These are phyloP conservation scores for Xylariaceae sp. DNA, from an alignment of 2,329 filamentous ascomycete species.

Conservation along the genomic window DNA sequence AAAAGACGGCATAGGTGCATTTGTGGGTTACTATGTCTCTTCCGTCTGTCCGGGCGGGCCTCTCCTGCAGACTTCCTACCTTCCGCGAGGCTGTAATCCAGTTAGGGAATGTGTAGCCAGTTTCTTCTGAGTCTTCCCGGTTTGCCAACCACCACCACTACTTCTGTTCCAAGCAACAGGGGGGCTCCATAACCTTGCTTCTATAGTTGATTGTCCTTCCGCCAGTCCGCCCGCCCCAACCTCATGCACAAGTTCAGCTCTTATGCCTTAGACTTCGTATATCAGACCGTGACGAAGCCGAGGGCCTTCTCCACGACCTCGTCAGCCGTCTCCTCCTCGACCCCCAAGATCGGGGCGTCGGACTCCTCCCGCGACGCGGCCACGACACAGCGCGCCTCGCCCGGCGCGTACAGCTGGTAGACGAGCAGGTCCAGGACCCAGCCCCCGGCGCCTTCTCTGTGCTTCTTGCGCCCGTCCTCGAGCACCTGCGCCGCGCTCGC, in stretches of 20 bases:
- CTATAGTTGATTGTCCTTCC: too few species aligned
- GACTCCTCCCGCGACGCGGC: slow-evolving; percentile 33
- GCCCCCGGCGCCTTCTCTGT: slow-evolving; percentile 24
- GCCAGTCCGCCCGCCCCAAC: too few species aligned
- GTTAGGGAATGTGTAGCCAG: too few species aligned
- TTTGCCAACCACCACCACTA: too few species aligned
- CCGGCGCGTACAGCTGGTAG: slow-evolving; percentile 40
- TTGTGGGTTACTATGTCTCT: too few species aligned
- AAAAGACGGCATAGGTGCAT: too few species aligned
- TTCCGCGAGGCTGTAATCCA: too few species aligned
- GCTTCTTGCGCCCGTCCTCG: slow-evolving; percentile 33
- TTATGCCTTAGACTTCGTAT: not conserved
- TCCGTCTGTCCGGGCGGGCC: too few species aligned
- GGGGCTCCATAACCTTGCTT: too few species aligned
- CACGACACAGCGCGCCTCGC: slow-evolving; percentile 37
- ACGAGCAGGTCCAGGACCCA: slow-evolving; percentile 41
- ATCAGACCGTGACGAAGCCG: slow-evolving; percentile 8
- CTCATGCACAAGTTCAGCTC: not conserved
- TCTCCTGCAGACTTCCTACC: too few species aligned
- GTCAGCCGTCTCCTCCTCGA: slow-evolving; percentile 36
- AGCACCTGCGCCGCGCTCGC: slow-evolving; percentile 25
- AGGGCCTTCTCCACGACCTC: slow-evolving; percentile 37
- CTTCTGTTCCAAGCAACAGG: too few species aligned
- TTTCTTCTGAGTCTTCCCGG: too few species aligned
- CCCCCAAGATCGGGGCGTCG: slow-evolving; percentile 36